Conservation (phyloP, 2,329 filamentous ascomycete genomes). For the Tolypocladium ovalisporum region DNA sequence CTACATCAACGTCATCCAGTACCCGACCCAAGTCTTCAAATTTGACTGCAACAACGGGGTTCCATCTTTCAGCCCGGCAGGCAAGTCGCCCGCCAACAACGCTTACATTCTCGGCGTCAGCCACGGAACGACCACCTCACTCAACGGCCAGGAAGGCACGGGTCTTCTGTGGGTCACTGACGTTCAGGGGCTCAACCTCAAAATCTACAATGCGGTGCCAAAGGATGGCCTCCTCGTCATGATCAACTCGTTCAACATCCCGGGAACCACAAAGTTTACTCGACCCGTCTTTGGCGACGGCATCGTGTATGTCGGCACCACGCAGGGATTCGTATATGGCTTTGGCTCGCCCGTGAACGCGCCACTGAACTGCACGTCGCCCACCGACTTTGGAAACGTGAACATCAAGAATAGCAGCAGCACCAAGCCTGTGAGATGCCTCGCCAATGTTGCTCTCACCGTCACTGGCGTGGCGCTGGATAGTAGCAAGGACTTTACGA, state of each 20-base stretch:
- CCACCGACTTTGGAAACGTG: slow-evolving; percentile 33
- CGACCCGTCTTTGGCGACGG: slow-evolving; percentile 47
- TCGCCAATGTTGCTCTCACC: slow-evolving; percentile 30
- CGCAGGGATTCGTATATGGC: slow-evolving; percentile 38
- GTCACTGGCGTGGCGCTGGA: slow-evolving; percentile 27
- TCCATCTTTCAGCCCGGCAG: slow-evolving; percentile 42
- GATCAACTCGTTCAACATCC: slow-evolving; percentile 39
- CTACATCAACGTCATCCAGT: slow-evolving; percentile 40
- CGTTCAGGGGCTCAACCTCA: slow-evolving; percentile 39
- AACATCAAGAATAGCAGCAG: slow-evolving; percentile 24
- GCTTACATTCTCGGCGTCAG: slow-evolving; percentile 44
- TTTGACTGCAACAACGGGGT: slow-evolving; percentile 41
- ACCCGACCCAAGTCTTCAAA: slow-evolving; percentile 45
- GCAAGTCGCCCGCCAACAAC: slow-evolving; percentile 35
- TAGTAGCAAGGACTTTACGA: slow-evolving; percentile 21
- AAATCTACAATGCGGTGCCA: slow-evolving; percentile 41
- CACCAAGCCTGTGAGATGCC: slow-evolving; percentile 30
- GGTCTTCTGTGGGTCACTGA: slow-evolving; percentile 47
- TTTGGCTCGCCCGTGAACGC: slow-evolving; percentile 44
- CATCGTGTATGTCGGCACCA: slow-evolving; percentile 42
- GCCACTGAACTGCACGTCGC: slow-evolving; percentile 41
- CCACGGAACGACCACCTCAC: slow-evolving; percentile 44
- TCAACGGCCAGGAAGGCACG: slow-evolving; percentile 40
- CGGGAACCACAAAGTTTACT: slow-evolving; percentile 43
- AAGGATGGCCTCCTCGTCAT: slow-evolving; percentile 32